phyloP scores from a whole-genome alignment of 2,329 filamentous ascomycete genomes.

The Chrysosphaeria jannelii region DNA sequence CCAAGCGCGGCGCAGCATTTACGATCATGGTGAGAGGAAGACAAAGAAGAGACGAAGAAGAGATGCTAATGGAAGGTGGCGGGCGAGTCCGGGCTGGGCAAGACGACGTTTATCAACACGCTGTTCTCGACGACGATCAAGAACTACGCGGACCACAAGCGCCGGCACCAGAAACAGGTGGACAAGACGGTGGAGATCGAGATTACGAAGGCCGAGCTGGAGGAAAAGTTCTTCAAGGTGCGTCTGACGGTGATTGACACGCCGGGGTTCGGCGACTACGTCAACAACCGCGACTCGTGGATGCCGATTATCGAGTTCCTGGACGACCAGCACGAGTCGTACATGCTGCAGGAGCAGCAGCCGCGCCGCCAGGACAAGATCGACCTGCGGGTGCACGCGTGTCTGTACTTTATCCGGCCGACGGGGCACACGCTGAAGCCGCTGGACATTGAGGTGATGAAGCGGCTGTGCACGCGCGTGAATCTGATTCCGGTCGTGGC shows the following conservation, averaged over 20 bases:
- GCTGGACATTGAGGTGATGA: conserved; percentile 98
- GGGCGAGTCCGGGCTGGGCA: conserved; percentile 92
- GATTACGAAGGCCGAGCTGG: conserved; percentile 97
- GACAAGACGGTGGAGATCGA: conserved; percentile 99
- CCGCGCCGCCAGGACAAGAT: conserved; percentile 96
- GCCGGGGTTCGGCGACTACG: conserved; percentile 95
- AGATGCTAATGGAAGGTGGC: conserved; percentile 33
- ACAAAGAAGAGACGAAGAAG: background rate
- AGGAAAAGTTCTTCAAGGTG: conserved; percentile 99
- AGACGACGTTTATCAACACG: conserved; percentile 99
- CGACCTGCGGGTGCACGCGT: conserved; percentile 92
- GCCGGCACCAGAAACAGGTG: conserved; percentile 94
- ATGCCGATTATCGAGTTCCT: conserved; percentile 99
- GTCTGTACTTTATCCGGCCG: conserved; percentile 95
- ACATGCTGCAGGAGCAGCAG: conserved; percentile 99
- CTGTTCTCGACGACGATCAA: conserved; percentile 99
- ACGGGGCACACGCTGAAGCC: conserved; percentile 97
- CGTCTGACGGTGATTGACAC: conserved; percentile 97
- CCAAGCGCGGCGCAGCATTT: conserved; percentile 78
- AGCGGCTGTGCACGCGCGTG: conserved; percentile 88
- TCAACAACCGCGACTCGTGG: conserved; percentile 99
- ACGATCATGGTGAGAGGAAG: conserved; percentile 71
- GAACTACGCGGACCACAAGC: conserved; percentile 99
- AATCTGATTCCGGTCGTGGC: conserved; percentile 96
- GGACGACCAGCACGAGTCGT: conserved; percentile 98